Percentiles rank a stretch among this genome's conserved stretches.
These are phyloP conservation scores for Trifolium dubium DNA, from an alignment of 306 rosid genomes.

Conservation along the genomic window DNA sequence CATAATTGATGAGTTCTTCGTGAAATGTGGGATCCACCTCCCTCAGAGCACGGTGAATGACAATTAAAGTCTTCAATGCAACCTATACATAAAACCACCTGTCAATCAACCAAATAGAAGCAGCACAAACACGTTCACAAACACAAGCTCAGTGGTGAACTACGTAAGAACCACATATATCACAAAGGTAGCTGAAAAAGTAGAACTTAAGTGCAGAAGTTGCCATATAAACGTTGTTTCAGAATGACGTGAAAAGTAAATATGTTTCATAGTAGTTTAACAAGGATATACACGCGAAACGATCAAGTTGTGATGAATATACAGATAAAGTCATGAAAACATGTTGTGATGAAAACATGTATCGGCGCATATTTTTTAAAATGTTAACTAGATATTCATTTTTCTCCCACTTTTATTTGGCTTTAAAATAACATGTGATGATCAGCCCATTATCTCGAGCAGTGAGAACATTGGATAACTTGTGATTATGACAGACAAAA, in stretches of 20 bases:
- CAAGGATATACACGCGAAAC: slow-evolving; percentile 3
- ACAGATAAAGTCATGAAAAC: slow-evolving; percentile 24
- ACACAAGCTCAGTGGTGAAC: slow-evolving; percentile 10
- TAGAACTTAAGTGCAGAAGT: slow-evolving; percentile 10
- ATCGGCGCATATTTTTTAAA: background rate
- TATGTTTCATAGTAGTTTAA: background rate
- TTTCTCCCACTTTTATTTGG: slow-evolving; percentile 5
- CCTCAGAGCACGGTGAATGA: slow-evolving; percentile 98
- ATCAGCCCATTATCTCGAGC: slow-evolving; percentile 31
- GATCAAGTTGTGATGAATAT: background rate
- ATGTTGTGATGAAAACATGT: too few relatives aligned
- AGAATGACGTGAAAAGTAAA: background rate
- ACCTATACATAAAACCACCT: slow-evolving; percentile 61
- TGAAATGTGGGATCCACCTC: slow-evolving; percentile 99
- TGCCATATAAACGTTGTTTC: slow-evolving; percentile 15
- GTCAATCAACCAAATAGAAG: slow-evolving; percentile 41
- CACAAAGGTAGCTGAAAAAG: slow-evolving; percentile 13
- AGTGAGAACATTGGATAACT: slow-evolving; percentile 20
- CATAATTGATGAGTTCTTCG: slow-evolving; percentile 95
- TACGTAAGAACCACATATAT: slow-evolving; percentile 1
- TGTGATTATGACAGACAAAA: slow-evolving; percentile 12
- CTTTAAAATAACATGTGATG: slow-evolving; percentile 16
- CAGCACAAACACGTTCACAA: slow-evolving; percentile 11
- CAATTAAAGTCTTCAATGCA: slow-evolving; percentile 88
- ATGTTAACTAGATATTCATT: background rate